Base-by-base conservation (phyloP, 495 filamentous ascomycete genomes). In the Haplographium delicatum region DNA sequence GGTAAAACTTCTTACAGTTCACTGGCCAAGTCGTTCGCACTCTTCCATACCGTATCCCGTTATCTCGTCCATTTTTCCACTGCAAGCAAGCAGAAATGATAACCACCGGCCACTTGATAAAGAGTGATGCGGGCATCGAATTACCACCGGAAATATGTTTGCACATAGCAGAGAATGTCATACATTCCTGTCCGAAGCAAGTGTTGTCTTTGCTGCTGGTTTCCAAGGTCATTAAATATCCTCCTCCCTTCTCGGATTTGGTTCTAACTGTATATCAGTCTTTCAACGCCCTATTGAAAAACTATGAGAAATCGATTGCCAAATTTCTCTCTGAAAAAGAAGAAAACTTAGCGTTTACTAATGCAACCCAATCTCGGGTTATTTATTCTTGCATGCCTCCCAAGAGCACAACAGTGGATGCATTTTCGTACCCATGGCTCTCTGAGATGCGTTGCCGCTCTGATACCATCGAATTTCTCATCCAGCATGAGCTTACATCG, bases 181-280 rank as follows among this genome's bases (percentile, higher is more conserved):
- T 61, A 3, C 38, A 50, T 10, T 9, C 5, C 18, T 41, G 46
- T 30, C 51, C 54, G 13, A 49, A 25, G 24, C 19, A 13, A 24
- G 23, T 50, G 1, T 5, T 18, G 13, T 13, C 30, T 4, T 25
- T 61, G 25, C 8, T 51, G 35, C 10, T 28, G 15, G 22, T 55
- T n/a, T 61, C 58, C 1, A 57, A 58, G 50, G 58, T 53, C 4
- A 15, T 43, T 45, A n/a, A n/a, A n/a, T n/a, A n/a, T 11, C 40
- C 11, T 13, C 25, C 9, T 22, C 25, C 26, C 37, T 24, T 37
- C 19, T 18, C n/a, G 11, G 18, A 22, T 23, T 37, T 33, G 18
- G 27, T 15, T n/a, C 45, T 46, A 34, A 53, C 31, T 10, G 5
- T 9, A 5, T 19, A 40, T 8, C 18, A 60, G 57, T 31, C 43